These are phyloP conservation scores for Coemansia sp. DNA, from an alignment of 192 early-diverging fungal species.

Conservation along the genomic window DNA sequence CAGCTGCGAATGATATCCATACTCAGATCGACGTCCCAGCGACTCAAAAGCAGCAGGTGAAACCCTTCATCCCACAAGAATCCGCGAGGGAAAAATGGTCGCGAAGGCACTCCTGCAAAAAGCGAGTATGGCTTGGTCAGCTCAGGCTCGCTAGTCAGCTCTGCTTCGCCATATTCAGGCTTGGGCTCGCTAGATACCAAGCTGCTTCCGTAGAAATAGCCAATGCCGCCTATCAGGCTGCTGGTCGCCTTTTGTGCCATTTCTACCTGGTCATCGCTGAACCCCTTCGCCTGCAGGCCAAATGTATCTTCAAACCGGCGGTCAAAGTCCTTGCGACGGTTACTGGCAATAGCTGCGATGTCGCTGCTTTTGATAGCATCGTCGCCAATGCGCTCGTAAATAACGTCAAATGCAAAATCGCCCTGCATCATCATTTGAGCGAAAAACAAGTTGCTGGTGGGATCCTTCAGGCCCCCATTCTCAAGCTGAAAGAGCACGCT, in stretches of 20 bases:
- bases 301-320: slow-evolving; percentile 72
- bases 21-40: slow-evolving; percentile 87
- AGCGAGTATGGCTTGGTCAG: slow-evolving; percentile 65
- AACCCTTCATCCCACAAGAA: slow-evolving; percentile 97
- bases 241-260: slow-evolving; percentile 76
- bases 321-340: slow-evolving; percentile 58
- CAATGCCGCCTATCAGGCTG: slow-evolving; percentile 87
- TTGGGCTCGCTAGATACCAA: slow-evolving; percentile 54
- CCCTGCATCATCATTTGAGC: slow-evolving; percentile 37
- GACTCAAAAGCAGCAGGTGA: slow-evolving; percentile 77
- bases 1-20: slow-evolving; percentile 79
- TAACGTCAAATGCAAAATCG: slow-evolving; percentile 40
- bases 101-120: slow-evolving; percentile 79
- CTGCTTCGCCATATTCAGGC: slow-evolving; percentile 58
- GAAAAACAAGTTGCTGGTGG: slow-evolving; percentile 25
- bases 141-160: slow-evolving; percentile 53
- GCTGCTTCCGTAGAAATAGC: slow-evolving; percentile 56
- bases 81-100: slow-evolving; percentile 95
- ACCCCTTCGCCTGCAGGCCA: slow-evolving; percentile 65
- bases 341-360: slow-evolving; percentile 18
- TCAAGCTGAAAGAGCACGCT: slow-evolving; percentile 57
- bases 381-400: slow-evolving; percentile 33
- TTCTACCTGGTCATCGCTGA: slow-evolving; percentile 52
- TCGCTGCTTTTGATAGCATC: slow-evolving; percentile 17
- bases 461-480: slow-evolving; percentile 23